phyloP scores from a whole-genome alignment of 1,284 basidiomycete species.

The Cutaneotrichosporon sp. region DNA sequence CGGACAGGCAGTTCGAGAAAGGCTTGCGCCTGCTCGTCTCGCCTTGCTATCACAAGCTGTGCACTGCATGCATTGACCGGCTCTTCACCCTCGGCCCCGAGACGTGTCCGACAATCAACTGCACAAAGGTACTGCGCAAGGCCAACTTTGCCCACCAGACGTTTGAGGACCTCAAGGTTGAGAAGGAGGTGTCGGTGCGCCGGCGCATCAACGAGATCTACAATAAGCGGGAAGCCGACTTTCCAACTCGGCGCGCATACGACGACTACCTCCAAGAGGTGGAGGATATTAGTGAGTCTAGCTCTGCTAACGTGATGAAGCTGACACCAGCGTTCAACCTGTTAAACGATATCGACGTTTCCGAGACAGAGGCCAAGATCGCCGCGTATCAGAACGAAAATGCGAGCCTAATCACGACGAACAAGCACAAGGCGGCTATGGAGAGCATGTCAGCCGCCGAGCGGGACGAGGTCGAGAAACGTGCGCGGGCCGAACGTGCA shows the following conservation, averaged over 20 bases:
- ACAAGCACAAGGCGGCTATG: constrained; percentile 67
- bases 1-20: constrained; percentile 92
- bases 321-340: constrained; percentile 75
- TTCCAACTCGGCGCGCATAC: constrained; percentile 74
- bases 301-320: not conserved
- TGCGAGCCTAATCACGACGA: constrained; percentile 72
- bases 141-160: constrained; percentile 93
- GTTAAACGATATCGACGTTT: constrained; percentile 84
- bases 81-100: constrained; percentile 94
- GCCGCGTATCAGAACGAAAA: constrained; percentile 76
- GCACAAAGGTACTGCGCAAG: constrained; percentile 84
- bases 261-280: constrained; percentile 97
- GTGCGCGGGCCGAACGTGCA: constrained; percentile 64
- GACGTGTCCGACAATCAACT: constrained; percentile 78
- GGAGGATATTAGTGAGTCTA: constrained; percentile 80
- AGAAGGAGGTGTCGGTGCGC: constrained; percentile 91
- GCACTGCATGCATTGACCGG: constrained; percentile 95
- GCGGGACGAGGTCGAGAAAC: constrained; percentile 67
- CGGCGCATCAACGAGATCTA: constrained; percentile 86
- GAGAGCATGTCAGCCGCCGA: constrained; percentile 56
- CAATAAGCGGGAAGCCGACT: constrained; percentile 90
- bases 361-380: constrained; percentile 79
- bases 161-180: constrained; percentile 93
- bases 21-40: constrained; percentile 91
- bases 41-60: constrained; percentile 99